Percentiles rank a stretch among this genome's conserved stretches.
Evolutionary conservation across 2,329 filamentous ascomycete genomes (phyloP).

Genomic region (Diplodia seriata): DNA sequence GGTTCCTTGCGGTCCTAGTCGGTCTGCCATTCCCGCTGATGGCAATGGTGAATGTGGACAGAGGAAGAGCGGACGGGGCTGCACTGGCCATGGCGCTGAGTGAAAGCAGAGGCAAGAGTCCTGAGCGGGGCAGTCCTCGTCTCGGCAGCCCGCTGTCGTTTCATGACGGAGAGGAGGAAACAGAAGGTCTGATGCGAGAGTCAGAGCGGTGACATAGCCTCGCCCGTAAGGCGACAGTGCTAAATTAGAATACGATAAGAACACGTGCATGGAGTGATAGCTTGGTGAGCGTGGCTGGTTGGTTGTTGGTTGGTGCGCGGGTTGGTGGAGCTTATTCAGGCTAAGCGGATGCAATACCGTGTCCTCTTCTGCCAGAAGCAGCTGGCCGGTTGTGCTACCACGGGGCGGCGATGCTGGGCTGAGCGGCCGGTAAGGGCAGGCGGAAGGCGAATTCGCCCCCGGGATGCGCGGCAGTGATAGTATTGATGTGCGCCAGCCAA

Average conservation of each 20-base stretch:
- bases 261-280: not conserved
- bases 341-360: constrained; percentile 21
- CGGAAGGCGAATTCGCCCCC: not conserved
- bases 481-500: not conserved
- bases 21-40: constrained; percentile 84
- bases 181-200: constrained; percentile 16
- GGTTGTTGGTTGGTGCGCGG: constrained; percentile 1
- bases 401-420: not conserved
- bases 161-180: constrained; percentile 22
- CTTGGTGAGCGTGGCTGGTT: constrained; percentile 6
- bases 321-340: constrained; percentile 20
- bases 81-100: constrained; percentile 50
- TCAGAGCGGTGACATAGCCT: constrained; percentile 1
- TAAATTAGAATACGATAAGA: constrained; percentile 25
- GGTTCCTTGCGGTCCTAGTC: constrained; percentile 87
- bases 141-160: constrained; percentile 7
- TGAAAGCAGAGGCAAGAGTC: constrained; percentile 32
- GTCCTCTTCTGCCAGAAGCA: constrained; percentile 6
- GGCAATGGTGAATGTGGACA: constrained; percentile 81
- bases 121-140: constrained; percentile 15
- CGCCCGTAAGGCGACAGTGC: not conserved
- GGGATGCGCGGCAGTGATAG: constrained; percentile 12
- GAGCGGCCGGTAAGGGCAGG: constrained; percentile 5
- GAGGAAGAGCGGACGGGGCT: constrained; percentile 53
- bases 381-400: not conserved